These are phyloP conservation scores for Fusarium continuum DNA, from an alignment of 2,329 filamentous ascomycete genomes.

Conservation along the genomic window DNA sequence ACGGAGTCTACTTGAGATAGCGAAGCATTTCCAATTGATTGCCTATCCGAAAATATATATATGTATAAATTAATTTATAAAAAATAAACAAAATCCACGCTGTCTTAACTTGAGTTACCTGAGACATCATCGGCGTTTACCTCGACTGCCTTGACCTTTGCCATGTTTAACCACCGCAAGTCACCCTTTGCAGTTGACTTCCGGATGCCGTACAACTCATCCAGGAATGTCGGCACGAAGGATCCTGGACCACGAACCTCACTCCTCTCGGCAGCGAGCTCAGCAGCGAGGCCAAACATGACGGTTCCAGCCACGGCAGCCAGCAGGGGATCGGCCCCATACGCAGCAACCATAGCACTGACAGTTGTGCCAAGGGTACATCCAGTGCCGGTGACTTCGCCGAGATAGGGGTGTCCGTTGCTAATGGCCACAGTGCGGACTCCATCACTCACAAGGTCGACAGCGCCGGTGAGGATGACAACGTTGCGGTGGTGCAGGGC, in stretches of 20 bases:
- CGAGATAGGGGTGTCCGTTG: slow-evolving; percentile 80
- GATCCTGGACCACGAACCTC: slow-evolving; percentile 83
- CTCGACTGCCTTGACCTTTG: slow-evolving; percentile 57
- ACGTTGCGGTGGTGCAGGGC: slow-evolving; percentile 72
- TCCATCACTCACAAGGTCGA: slow-evolving; percentile 83
- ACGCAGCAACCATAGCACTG: slow-evolving; percentile 76
- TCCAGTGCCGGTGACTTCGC: slow-evolving; percentile 79
- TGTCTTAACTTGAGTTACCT: slow-evolving; percentile 10
- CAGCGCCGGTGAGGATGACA: slow-evolving; percentile 82
- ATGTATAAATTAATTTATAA: too few relatives aligned
- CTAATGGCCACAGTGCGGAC: slow-evolving; percentile 69
- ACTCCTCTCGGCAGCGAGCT: slow-evolving; percentile 69
- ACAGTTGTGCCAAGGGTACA: slow-evolving; percentile 87
- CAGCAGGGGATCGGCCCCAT: slow-evolving; percentile 70
- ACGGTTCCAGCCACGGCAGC: slow-evolving; percentile 78
- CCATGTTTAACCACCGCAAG: slow-evolving; percentile 60
- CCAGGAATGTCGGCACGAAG: slow-evolving; percentile 86
- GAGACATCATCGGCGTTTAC: slow-evolving; percentile 27
- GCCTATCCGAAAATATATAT: background rate
- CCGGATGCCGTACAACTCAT: slow-evolving; percentile 68
- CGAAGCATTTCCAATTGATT: background rate
- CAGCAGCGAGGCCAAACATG: slow-evolving; percentile 79
- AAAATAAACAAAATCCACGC: too few relatives aligned
- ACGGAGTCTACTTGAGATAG: slow-evolving; percentile 5
- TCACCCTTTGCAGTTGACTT: slow-evolving; percentile 59